phyloP scores from a whole-genome alignment of 139 green algal genomes.

The Diplosphaera chodatii region DNA sequence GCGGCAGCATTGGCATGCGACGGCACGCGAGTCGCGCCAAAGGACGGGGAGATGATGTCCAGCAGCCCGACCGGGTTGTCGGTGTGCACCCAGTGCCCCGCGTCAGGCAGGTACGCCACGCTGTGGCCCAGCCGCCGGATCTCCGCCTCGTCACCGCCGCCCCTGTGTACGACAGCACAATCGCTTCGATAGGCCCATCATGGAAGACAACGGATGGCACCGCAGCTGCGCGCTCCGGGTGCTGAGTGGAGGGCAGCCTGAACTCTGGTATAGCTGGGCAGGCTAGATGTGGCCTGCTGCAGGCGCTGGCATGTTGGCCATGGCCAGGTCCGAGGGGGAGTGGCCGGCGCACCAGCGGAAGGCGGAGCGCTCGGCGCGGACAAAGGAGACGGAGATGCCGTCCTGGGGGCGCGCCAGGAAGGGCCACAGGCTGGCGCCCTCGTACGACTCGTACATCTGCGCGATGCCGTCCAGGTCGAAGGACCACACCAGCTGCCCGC shows the following conservation, averaged over 20 bases:
- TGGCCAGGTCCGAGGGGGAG: too few relatives aligned
- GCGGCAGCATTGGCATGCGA: too few relatives aligned
- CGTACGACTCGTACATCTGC: slow-evolving; percentile 85
- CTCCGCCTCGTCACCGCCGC: neutral
- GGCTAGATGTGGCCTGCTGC: too few relatives aligned
- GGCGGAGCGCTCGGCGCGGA: slow-evolving; percentile 61
- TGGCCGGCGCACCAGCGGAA: slow-evolving; percentile 45
- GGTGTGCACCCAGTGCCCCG: slow-evolving; percentile 82
- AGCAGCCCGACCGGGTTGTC: slow-evolving; percentile 79
- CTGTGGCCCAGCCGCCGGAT: slow-evolving; percentile 39
- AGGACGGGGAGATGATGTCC: slow-evolving; percentile 65
- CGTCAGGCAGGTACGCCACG: slow-evolving; percentile 70
- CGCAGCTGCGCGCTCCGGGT: too few relatives aligned
- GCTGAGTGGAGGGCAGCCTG: too few relatives aligned
- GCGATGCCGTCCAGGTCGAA: slow-evolving; percentile 86
- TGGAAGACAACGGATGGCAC: too few relatives aligned
- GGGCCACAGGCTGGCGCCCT: slow-evolving; percentile 64
- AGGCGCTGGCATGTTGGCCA: too few relatives aligned
- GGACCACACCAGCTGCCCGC: slow-evolving; percentile 51
- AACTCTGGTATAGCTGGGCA: too few relatives aligned
- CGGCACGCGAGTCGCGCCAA: slow-evolving; percentile 30
- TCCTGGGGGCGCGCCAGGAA: slow-evolving; percentile 59
- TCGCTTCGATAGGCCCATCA: too few relatives aligned
- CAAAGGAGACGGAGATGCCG: slow-evolving; percentile 75
- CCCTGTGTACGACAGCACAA: neutral